Conservation (phyloP, 192 early-diverging fungal genomes). For the Lobosporangium transversale region DNA sequence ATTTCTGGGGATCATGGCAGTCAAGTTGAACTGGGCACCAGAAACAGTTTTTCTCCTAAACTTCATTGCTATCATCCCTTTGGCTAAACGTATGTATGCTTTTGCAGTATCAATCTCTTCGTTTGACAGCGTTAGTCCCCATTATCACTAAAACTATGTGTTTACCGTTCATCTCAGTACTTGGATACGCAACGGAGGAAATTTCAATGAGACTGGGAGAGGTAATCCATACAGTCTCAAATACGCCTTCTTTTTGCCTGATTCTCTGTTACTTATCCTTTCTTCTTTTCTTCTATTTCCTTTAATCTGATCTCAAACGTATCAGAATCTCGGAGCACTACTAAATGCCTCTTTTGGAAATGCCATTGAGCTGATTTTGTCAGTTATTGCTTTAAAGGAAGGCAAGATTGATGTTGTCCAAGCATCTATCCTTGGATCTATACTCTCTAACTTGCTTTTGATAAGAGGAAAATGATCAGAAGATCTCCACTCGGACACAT, state of each 20-base stretch:
- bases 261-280: too few species aligned
- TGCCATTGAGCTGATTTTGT: slow-evolving; percentile 87
- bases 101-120: not conserved
- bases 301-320: too few species aligned
- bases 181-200: slow-evolving; percentile 49
- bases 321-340: slow-evolving; percentile 85
- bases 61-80: slow-evolving; percentile 90
- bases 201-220: slow-evolving; percentile 61
- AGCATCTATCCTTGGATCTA: slow-evolving; percentile 88
- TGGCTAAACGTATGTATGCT: slow-evolving; percentile 72
- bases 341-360: slow-evolving; percentile 85
- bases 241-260: not conserved
- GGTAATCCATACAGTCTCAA: too few species aligned
- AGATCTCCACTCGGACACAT: too few species aligned
- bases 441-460: slow-evolving; percentile 88
- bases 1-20: slow-evolving; percentile 80
- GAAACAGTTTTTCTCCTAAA: slow-evolving; percentile 82
- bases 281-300: not conserved
- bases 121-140: not conserved
- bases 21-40: slow-evolving; percentile 69
- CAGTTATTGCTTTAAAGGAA: slow-evolving; percentile 81
- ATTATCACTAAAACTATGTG: too few species aligned
- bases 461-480: slow-evolving; percentile 35
- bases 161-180: slow-evolving; percentile 15
- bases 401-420: slow-evolving; percentile 87